Base-by-base conservation (phyloP, 129 eudicot genomes). In the Apium graveolens region DNA sequence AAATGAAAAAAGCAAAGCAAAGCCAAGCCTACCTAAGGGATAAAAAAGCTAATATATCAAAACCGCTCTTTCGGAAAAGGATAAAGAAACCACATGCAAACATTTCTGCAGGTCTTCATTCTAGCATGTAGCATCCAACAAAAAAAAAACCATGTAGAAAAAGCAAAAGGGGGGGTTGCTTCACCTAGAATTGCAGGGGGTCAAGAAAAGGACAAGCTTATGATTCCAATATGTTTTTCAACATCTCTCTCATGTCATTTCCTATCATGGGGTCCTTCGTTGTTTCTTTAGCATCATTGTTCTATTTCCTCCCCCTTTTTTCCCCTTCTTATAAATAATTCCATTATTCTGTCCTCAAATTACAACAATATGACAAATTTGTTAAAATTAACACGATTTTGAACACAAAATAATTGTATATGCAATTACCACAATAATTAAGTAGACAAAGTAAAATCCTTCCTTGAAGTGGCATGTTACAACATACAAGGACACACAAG, bases 261-360 rank as follows among this genome's bases (percentile, higher is more conserved):
- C 84, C 34, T 77, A 29, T 81, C 84, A 73, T 43, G 87, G 88
- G 76, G 51, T 31, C 84, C 86, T 82, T 76, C 10, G 32, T 66
- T 66, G 37, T 66, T 66, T 79, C 81, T 76, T 70, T 75, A 48
- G 26, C 76, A 83, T 81, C 86, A 84, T 82, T 84, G 10, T 66
- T 65, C 16, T 65, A 3, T 65, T 27, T 27, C 11, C 26, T 26
- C 16, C 68, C 17, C 24, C 1, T 5, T 49, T 8, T 27, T 60
- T 3, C 14, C 6, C 24, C 35, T 63, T 62, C 32, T n/a, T 26
- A 35, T 35, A 46, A 14, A 62, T 13, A 46, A 14, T 46, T 46
- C 5, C 20, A 46, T 46, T 46, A 3, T 2, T 46, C 53, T 14
- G 53, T 53, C 63, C 63, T 53, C 63, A 4, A 53, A 53, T 53